Base-by-base conservation (phyloP, 768 basidiomycete species). In the Dentipellis fragilis region DNA sequence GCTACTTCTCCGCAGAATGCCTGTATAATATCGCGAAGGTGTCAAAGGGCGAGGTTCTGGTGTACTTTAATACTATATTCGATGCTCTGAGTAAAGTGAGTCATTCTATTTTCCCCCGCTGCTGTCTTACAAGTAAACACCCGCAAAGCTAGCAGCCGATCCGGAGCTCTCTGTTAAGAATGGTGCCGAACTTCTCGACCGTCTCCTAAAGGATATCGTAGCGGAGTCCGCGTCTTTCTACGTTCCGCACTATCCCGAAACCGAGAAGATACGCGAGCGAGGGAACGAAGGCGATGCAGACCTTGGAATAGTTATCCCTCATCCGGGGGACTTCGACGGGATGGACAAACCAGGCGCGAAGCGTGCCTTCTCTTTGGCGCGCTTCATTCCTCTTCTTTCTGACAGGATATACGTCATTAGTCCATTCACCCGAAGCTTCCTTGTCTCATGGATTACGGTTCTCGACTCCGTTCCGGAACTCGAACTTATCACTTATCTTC, bases 41-140 rank as follows among this genome's bases (percentile, higher is more conserved):
- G 14, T 95, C 93, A 35, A 95, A 96, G 64, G 96, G 95, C 39
- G 95, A 97, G 69, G 86, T 98, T 35, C 73, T 99, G 56, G 83
- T 97, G 12, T 96, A 94, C 67, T 99, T 97, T 74, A 99, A 99
- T 66, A 93, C 94, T 56, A 92, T 98, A 54, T 99, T 99, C 63
- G 96, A 98, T 70, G 88, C 93, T 1, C 77, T 98, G 58, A 93
- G 91, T 76, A 98, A 97, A 77, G 95, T 94, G 64, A 56, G 80
- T 64, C 21, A 16, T 22, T 50, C 11, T 54, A 10, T n/a, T 47
- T 0, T 3, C 10, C 39, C 7, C 22, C 54, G 8, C 35, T 40
- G 22, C 34, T 5, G 35, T 40, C 8, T 22, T 11, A 42, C 54
- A 23, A 57, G 42, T 51, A 10, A 37, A 55, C 39, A 47, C 17